phyloP scores from a whole-genome alignment of 805 yeast species.

The Zygosaccharomyces pseudorouxii region DNA sequence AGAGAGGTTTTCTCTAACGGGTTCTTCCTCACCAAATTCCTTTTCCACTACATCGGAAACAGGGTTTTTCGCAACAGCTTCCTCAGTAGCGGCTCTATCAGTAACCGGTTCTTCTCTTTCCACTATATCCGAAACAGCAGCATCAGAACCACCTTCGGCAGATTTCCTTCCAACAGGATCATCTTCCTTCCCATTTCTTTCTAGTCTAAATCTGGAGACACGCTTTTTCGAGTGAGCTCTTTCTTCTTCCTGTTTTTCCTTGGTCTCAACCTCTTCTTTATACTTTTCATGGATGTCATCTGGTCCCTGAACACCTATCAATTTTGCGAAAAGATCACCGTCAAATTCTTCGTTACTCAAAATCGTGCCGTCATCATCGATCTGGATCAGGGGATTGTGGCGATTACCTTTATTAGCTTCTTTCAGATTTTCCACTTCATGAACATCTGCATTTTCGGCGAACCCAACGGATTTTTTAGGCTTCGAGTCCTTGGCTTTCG shows the following conservation, averaged over 20 bases:
- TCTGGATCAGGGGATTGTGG: slow-evolving; percentile 10
- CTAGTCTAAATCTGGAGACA: slow-evolving; percentile 32
- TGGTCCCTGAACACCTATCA: slow-evolving; percentile 32
- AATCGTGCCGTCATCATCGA: neutral
- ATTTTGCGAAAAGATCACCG: slow-evolving; percentile 30
- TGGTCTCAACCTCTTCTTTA: slow-evolving; percentile 11
- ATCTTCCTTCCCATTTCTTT: slow-evolving; percentile 14
- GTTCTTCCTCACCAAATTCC: neutral
- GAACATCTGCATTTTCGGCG: slow-evolving; percentile 31
- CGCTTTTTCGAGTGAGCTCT: slow-evolving; percentile 16
- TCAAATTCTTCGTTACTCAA: slow-evolving; percentile 26
- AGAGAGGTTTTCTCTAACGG: neutral
- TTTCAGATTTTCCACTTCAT: slow-evolving; percentile 34
- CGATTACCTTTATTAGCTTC: slow-evolving; percentile 32
- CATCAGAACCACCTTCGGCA: neutral
- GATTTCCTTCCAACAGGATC: slow-evolving; percentile 1
- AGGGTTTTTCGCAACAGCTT: neutral
- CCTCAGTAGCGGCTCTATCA: too few relatives aligned
- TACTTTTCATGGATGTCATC: slow-evolving; percentile 32
- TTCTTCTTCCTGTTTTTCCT: slow-evolving; percentile 3
- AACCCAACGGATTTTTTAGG: slow-evolving; percentile 32
- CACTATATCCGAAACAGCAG: slow-evolving; percentile 1
- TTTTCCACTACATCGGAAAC: slow-evolving; percentile 10
- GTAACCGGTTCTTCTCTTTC: too few relatives aligned
- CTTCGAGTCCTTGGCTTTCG: slow-evolving; percentile 8